A percentile compares a stretch with the other conserved stretches of the same genome.
These are phyloP conservation scores for Neospermospora avenae DNA, from an alignment of 2,329 filamentous ascomycete species.

Conservation along the genomic window DNA sequence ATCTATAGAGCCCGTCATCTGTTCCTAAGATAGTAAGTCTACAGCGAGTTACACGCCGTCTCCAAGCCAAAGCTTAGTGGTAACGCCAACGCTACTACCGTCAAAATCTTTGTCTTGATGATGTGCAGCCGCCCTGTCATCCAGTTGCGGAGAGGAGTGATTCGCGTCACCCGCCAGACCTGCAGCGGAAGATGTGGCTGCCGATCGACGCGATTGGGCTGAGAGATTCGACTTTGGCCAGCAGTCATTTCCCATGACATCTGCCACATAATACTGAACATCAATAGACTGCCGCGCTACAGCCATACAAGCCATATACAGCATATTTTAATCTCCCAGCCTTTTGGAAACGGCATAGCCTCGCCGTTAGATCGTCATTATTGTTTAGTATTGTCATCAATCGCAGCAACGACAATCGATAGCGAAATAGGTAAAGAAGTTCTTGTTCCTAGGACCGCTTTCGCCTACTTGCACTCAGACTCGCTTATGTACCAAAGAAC, in stretches of 20 bases:
- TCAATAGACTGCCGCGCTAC: constrained; percentile 10
- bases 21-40: neutral
- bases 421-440: neutral
- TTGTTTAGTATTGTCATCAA: neutral
- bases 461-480: neutral
- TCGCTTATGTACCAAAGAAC: neutral
- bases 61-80: neutral
- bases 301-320: neutral
- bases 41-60: neutral
- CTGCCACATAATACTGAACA: neutral
- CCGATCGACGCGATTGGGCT: neutral
- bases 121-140: constrained; percentile 11
- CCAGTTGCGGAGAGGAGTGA: neutral
- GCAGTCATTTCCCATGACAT: constrained; percentile 2
- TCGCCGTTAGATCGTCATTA: neutral
- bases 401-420: constrained; percentile 7
- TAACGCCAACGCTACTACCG: neutral
- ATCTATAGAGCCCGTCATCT: neutral
- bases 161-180: neutral
- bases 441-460: neutral
- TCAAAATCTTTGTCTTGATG: neutral
- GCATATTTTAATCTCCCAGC: constrained; percentile 7
- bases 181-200: constrained; percentile 1
- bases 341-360: constrained; percentile 7
- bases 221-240: neutral